phyloP scores from a whole-genome alignment of 345 rosid species.

The Xanthoceras sorbifolium region DNA sequence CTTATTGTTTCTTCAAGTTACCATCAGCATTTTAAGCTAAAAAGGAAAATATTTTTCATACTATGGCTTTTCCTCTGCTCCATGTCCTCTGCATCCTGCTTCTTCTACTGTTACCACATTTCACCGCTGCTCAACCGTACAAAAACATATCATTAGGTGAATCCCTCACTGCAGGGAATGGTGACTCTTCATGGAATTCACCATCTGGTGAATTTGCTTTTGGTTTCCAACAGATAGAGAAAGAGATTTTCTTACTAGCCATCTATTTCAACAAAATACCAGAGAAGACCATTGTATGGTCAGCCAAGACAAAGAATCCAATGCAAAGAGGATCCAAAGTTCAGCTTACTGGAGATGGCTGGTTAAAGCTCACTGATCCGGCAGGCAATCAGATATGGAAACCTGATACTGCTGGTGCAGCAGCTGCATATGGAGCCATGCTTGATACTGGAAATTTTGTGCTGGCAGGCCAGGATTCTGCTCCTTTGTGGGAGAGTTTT shows the following conservation, averaged over 20 bases:
- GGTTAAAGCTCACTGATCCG: conserved; percentile 39
- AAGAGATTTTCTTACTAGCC: conserved; percentile 32
- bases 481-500: conserved; percentile 51
- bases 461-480: conserved; percentile 17
- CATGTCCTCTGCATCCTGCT: conserved; percentile 9
- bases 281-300: conserved; percentile 51
- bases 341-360: conserved; percentile 34
- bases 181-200: conserved; percentile 35
- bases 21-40: not conserved
- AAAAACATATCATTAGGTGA: conserved; percentile 29
- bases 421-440: conserved; percentile 43
- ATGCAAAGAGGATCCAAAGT: conserved; percentile 43
- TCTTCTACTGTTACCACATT: conserved; percentile 25
- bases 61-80: conserved; percentile 20
- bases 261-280: conserved; percentile 47
- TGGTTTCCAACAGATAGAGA: conserved; percentile 38
- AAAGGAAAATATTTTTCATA: not conserved
- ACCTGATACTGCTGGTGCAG: conserved; percentile 6
- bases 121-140: conserved; percentile 26
- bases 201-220: conserved; percentile 56
- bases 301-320: conserved; percentile 37
- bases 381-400: conserved; percentile 35
- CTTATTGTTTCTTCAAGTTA: not conserved
- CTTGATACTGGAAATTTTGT: conserved; percentile 61
- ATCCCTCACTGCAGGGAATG: conserved; percentile 28